Evolutionary conservation across 176 grass and related monocot genomes (phyloP), one percentile per base, ranked within the genome.

Genomic region (Oryza glaberrima): DNA sequence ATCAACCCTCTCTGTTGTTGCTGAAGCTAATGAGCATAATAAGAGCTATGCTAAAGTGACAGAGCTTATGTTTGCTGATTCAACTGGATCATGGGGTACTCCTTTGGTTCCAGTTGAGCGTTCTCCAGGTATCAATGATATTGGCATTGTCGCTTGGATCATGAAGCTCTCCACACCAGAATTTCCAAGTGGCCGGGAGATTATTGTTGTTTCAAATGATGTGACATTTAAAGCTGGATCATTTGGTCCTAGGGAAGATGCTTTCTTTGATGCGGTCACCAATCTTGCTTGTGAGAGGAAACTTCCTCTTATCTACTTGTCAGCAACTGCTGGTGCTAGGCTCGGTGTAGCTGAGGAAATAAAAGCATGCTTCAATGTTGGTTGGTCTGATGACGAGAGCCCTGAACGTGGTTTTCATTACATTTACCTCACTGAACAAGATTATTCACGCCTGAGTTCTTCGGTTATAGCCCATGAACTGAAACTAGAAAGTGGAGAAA

Each of bases 321-420:
- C 96, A 71, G 96, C 96, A 74, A 96, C 94, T 88, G 92, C 96
- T 54, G 96, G 96, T 87, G 96, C 96, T 34, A 90, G 96, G 82
- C 81, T 99, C 3, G 96, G 93, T 73, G 93, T 95, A 81, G 96
- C 96, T 67, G 92, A 96, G 78, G 96, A 99, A 89, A 83, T 99
- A 80, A 95, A 96, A 69, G 85, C 96, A 46, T 96, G 91, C 86
- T 99, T 99, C 85, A 90, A 85, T 86, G 91, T 99, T 68, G 93
- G 91, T 12, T 99, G 96, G 96, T 92, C 76, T 81, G 96, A 99
- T 83, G 91, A 94, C 41, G 85, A 85, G 63, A 94, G 74, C 72
- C 93, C 96, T 70, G 96, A 99, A 87, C 93, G 93, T 75, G 96
- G 96, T 32, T 94, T 99, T 83, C 93, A 99, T 58, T 99, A 99